Conservation (phyloP, 768 basidiomycete species). For the Termitomyces sp. region DNA sequence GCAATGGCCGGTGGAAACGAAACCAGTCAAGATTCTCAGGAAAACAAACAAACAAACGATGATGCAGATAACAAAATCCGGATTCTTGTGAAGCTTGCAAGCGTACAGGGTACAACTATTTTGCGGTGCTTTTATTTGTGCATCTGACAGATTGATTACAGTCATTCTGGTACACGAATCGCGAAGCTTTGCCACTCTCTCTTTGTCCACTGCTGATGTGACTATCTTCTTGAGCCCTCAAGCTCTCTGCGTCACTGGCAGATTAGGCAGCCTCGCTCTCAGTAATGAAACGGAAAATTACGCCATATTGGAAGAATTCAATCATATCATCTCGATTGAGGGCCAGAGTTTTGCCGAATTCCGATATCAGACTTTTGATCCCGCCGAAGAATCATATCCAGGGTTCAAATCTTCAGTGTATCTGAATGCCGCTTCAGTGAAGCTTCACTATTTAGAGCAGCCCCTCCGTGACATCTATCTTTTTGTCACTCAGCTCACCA, state of each 20-base stretch:
- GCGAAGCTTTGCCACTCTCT: conserved; percentile 74
- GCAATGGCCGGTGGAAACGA: neutral
- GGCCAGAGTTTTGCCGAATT: conserved; percentile 93
- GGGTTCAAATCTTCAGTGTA: conserved; percentile 81
- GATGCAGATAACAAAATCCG: conserved; percentile 56
- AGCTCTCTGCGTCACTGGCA: conserved; percentile 72
- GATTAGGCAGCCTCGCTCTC: conserved; percentile 78
- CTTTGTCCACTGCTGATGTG: conserved; percentile 86
- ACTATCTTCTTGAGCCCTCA: conserved; percentile 64
- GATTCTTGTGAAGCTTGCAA: conserved; percentile 77
- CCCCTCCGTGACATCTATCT: conserved; percentile 86
- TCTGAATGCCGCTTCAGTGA: conserved; percentile 85
- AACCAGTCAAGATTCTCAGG: neutral
- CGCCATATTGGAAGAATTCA: conserved; percentile 60
- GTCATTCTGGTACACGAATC: conserved; percentile 74
- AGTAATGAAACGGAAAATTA: conserved; percentile 60
- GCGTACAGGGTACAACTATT: conserved; percentile 60
- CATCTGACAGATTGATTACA: conserved; percentile 20
- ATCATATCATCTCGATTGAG: conserved; percentile 86
- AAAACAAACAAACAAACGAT: neutral
- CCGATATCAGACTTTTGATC: conserved; percentile 87
- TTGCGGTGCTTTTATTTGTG: neutral
- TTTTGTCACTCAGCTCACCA: conserved; percentile 80
- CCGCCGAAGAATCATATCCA: conserved; percentile 56
- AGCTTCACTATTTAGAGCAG: conserved; percentile 80